These are phyloP conservation scores for Blastomyces emzantsi DNA, from an alignment of 2,329 filamentous ascomycete genomes.

Conservation along the genomic window DNA sequence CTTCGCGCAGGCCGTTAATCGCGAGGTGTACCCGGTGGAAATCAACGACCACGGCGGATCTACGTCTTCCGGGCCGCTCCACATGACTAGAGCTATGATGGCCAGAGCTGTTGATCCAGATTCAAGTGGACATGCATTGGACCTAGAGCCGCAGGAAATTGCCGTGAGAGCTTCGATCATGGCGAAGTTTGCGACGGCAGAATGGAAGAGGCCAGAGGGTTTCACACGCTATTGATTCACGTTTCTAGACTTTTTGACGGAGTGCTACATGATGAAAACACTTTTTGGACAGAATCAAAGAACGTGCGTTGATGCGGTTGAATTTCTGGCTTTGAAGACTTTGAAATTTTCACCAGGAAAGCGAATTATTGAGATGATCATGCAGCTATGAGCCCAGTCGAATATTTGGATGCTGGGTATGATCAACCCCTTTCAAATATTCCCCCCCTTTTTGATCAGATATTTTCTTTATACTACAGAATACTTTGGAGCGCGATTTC, in stretches of 20 bases:
- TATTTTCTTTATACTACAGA: too few relatives aligned
- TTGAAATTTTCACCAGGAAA: too few relatives aligned
- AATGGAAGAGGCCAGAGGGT: neutral
- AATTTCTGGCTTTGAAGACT: too few relatives aligned
- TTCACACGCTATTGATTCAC: neutral
- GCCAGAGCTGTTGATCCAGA: neutral
- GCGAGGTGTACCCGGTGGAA: slow-evolving; percentile 16
- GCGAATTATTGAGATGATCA: too few relatives aligned
- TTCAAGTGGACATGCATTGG: neutral
- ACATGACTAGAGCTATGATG: neutral
- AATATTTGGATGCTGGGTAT: too few relatives aligned
- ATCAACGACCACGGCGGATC: slow-evolving; percentile 7
- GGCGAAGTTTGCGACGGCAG: neutral
- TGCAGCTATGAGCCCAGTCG: too few relatives aligned
- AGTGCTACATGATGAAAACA: neutral
- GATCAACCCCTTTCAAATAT: too few relatives aligned
- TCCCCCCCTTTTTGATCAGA: too few relatives aligned
- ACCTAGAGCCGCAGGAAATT: slow-evolving; percentile 6
- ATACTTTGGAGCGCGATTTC: too few relatives aligned
- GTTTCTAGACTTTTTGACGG: neutral
- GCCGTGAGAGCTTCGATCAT: neutral
- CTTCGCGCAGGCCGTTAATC: slow-evolving; percentile 18
- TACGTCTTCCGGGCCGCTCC: neutral
- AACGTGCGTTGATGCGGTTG: too few relatives aligned
- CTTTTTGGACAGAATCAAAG: too few relatives aligned